phyloP scores from a whole-genome alignment of 2,329 filamentous ascomycete genomes.

The Penicillium sp. region DNA sequence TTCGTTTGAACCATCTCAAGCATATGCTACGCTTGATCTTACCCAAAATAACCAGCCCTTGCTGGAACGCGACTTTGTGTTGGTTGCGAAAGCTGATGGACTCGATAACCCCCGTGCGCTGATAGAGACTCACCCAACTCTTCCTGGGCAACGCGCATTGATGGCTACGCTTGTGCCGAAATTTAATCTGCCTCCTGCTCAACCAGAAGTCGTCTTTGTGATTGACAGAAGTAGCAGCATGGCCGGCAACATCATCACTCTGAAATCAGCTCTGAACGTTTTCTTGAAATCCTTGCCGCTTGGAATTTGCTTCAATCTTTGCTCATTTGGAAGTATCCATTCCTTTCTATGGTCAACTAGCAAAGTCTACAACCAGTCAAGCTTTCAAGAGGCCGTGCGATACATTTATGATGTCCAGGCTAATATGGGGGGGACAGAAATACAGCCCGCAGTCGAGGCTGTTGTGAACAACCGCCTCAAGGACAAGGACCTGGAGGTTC shows the following conservation, averaged over 20 bases:
- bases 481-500: conserved; percentile 49
- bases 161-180: conserved; percentile 68
- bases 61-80: conserved; percentile 61
- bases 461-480: conserved; percentile 45
- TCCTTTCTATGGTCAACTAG: conserved; percentile 48
- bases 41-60: conserved; percentile 22
- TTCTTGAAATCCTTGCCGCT: conserved; percentile 57
- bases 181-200: conserved; percentile 55
- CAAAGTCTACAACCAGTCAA: conserved; percentile 44
- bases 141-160: conserved; percentile 59
- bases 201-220: conserved; percentile 64
- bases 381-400: conserved; percentile 41
- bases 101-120: conserved; percentile 59
- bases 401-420: conserved; percentile 44
- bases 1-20: conserved; percentile 53
- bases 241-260: conserved; percentile 44
- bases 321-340: conserved; percentile 50
- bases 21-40: conserved; percentile 57
- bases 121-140: conserved; percentile 59
- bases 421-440: conserved; percentile 52
- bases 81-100: conserved; percentile 59
- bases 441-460: conserved; percentile 46
- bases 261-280: conserved; percentile 50
- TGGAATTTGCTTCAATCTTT: conserved; percentile 55
- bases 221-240: conserved; percentile 66